phyloP scores from a whole-genome alignment of 345 rosid genomes.

The Boechera retrofracta region DNA sequence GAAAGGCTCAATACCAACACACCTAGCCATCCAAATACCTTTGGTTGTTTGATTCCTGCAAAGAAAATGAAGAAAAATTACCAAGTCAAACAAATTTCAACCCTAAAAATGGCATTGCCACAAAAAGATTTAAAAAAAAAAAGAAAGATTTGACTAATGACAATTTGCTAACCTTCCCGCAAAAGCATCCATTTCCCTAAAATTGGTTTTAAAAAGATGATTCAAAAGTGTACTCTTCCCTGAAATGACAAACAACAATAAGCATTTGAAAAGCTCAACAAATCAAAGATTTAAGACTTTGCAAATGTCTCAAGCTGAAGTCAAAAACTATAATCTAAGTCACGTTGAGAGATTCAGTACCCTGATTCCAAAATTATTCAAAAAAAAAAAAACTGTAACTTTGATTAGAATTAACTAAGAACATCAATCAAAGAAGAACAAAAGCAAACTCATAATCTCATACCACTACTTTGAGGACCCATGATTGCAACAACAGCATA shows the following conservation, averaged over 20 bases:
- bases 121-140: not conserved
- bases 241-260: conserved; percentile 27
- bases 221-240: conserved; percentile 83
- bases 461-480: conserved; percentile 94
- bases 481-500: conserved; percentile 84
- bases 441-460: conserved; percentile 25
- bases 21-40: conserved; percentile 79
- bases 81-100: conserved; percentile 22
- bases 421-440: not conserved
- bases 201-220: conserved; percentile 73
- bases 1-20: conserved; percentile 72
- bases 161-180: conserved; percentile 60
- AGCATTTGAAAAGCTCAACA: not conserved
- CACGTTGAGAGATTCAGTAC: not conserved
- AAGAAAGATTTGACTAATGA: not conserved
- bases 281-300: conserved; percentile 24
- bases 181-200: conserved; percentile 81
- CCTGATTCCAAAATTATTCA: not conserved
- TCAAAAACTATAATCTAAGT: not conserved
- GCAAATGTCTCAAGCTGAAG: not conserved
- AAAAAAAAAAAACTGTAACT: not conserved
- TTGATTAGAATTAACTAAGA: not conserved
- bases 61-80: conserved; percentile 1
- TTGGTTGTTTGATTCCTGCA: conserved; percentile 82
- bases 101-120: conserved; percentile 19